A percentile compares a stretch with the other conserved stretches of the same genome.
These are phyloP conservation scores for Arthrobotrys entomopaga DNA, from an alignment of 2,329 filamentous ascomycete genomes.

Conservation along the genomic window DNA sequence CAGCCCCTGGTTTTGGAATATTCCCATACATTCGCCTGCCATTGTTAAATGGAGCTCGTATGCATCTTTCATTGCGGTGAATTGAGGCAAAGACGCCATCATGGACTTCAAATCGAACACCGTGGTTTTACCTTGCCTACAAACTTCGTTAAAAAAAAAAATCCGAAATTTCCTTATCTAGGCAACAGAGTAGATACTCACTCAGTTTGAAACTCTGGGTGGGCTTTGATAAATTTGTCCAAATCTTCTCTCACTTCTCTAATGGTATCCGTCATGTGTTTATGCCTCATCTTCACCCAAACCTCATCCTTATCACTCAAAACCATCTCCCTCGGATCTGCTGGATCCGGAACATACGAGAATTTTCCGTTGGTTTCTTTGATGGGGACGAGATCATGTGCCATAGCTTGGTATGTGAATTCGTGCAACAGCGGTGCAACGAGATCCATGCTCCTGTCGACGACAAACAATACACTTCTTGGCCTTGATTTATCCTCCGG, in stretches of 20 bases:
- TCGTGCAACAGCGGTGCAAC: slow-evolving; percentile 89
- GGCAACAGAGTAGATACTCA: slow-evolving; percentile 56
- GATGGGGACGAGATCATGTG: slow-evolving; percentile 88
- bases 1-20: slow-evolving; percentile 85
- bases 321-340: slow-evolving; percentile 85
- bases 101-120: slow-evolving; percentile 96
- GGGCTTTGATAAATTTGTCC: slow-evolving; percentile 86
- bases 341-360: slow-evolving; percentile 78
- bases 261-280: slow-evolving; percentile 98
- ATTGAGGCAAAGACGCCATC: slow-evolving; percentile 92
- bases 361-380: slow-evolving; percentile 83
- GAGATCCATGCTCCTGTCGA: slow-evolving; percentile 92
- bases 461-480: slow-evolving; percentile 83
- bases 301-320: slow-evolving; percentile 90
- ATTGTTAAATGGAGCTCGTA: slow-evolving; percentile 95
- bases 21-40: slow-evolving; percentile 96
- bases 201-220: slow-evolving; percentile 88
- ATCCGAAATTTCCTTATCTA: not conserved
- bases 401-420: slow-evolving; percentile 99
- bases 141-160: slow-evolving; percentile 39
- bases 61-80: slow-evolving; percentile 92
- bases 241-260: slow-evolving; percentile 93
- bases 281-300: slow-evolving; percentile 93
- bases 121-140: slow-evolving; percentile 74
- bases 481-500: slow-evolving; percentile 69